A percentile compares a stretch with the other conserved stretches of the same genome.
Conservation (phyloP, 2,329 filamentous ascomycete species). For the Penicillium rolfsii region DNA sequence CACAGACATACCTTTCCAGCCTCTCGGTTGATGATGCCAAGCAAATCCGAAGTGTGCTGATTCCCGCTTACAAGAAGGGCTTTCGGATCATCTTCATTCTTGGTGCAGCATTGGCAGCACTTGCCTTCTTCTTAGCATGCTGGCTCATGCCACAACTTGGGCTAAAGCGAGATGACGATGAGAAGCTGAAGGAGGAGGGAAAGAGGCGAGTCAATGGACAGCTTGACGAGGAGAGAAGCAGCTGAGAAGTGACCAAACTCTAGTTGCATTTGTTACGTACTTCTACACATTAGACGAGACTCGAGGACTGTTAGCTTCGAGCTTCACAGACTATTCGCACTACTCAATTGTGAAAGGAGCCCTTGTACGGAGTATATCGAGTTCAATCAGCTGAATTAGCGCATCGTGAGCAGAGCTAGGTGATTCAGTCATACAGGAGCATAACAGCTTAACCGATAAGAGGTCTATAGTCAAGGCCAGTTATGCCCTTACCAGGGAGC, state of each 20-base stretch:
- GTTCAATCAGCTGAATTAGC: no score
- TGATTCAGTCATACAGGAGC: no score
- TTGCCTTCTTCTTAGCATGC: constrained; percentile 40
- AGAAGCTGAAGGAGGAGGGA: constrained; percentile 36
- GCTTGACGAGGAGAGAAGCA: constrained; percentile 22
- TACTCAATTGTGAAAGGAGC: no score
- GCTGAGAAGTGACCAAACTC: not conserved
- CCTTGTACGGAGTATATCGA: no score
- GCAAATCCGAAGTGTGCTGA: constrained; percentile 33
- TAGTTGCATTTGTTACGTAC: not conserved
- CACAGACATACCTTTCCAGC: constrained; percentile 34
- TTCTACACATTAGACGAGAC: not conserved
- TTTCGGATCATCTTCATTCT: constrained; percentile 49
- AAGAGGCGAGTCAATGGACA: constrained; percentile 27
- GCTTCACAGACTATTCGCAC: no score
- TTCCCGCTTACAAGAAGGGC: constrained; percentile 43
- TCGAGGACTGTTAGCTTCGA: not conserved
- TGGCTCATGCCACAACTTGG: constrained; percentile 44
- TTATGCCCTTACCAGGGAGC: no score
- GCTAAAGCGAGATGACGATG: constrained; percentile 36
- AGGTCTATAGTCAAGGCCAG: no score
- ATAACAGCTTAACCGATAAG: no score
- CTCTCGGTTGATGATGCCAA: constrained; percentile 30
- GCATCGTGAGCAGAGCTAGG: no score
- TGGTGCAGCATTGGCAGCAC: constrained; percentile 40